Conservation (phyloP, 2,329 filamentous ascomycete species). For the Aspergillus novoparasiticus region DNA sequence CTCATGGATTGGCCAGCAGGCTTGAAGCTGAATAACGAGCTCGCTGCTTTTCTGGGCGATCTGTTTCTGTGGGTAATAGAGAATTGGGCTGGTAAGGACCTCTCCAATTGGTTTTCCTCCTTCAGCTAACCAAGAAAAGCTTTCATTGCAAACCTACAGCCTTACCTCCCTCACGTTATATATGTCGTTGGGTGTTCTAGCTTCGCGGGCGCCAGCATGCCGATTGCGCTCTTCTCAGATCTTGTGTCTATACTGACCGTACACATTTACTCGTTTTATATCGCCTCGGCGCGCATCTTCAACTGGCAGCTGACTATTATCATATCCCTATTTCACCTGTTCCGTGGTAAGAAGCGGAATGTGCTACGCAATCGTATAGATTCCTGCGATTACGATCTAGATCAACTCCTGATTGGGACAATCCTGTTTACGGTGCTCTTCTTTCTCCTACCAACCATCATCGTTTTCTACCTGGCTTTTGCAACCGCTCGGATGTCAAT, state of each 20-base stretch:
- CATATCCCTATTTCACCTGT: slow-evolving; percentile 96
- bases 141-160: slow-evolving; percentile 75
- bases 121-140: slow-evolving; percentile 47
- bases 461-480: slow-evolving; percentile 97
- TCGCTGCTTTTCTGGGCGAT: slow-evolving; percentile 91
- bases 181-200: slow-evolving; percentile 93
- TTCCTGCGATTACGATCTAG: slow-evolving; percentile 96
- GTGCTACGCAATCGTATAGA: slow-evolving; percentile 96
- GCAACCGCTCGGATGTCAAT: slow-evolving; percentile 92
- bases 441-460: slow-evolving; percentile 90
- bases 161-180: slow-evolving; percentile 80
- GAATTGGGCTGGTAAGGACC: slow-evolving; percentile 78
- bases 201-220: slow-evolving; percentile 95
- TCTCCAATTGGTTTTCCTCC: not conserved
- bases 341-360: slow-evolving; percentile 97
- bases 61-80: slow-evolving; percentile 98
- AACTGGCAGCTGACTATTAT: slow-evolving; percentile 98
- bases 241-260: slow-evolving; percentile 87
- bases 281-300: slow-evolving; percentile 94
- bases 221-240: slow-evolving; percentile 93
- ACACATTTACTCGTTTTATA: slow-evolving; percentile 97
- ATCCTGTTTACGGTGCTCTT: slow-evolving; percentile 95
- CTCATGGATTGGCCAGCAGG: slow-evolving; percentile 95
- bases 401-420: slow-evolving; percentile 92
- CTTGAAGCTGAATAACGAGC: slow-evolving; percentile 89